phyloP scores from a whole-genome alignment of 306 rosid species.

The Argentina anserina region DNA sequence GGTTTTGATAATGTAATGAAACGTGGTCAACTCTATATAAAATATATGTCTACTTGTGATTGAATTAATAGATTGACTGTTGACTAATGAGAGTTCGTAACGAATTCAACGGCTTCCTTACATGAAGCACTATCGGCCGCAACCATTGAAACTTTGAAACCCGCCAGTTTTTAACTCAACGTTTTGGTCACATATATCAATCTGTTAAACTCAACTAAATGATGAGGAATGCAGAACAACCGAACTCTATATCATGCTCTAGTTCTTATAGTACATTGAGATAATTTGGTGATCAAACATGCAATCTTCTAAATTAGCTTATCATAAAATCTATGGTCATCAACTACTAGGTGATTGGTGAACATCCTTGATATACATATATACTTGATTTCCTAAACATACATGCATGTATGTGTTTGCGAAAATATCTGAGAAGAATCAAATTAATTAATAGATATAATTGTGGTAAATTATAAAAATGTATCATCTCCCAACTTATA shows the following conservation, averaged over 20 bases:
- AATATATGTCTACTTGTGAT: not conserved
- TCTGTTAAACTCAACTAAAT: not conserved
- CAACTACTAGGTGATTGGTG: no score
- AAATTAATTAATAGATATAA: no score
- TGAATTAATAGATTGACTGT: not conserved
- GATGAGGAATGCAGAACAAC: not conserved
- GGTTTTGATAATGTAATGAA: not conserved
- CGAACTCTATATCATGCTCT: not conserved
- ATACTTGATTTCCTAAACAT: no score
- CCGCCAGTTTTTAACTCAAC: not conserved
- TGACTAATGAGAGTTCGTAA: not conserved
- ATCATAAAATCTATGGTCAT: no score
- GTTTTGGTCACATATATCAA: not conserved
- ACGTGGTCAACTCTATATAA: not conserved
- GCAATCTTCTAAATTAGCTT: no score
- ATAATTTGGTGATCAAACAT: no score
- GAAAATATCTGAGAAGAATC: no score
- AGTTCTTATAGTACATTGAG: not conserved
- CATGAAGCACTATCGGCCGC: not conserved
- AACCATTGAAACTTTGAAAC: not conserved
- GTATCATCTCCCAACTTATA: no score
- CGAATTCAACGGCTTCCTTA: not conserved
- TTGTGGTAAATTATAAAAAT: no score
- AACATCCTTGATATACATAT: no score
- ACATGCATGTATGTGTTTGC: no score